Evolutionary conservation across 2,329 filamentous ascomycete genomes (phyloP).

Genomic region (Pseudogymnoascus sp.): DNA sequence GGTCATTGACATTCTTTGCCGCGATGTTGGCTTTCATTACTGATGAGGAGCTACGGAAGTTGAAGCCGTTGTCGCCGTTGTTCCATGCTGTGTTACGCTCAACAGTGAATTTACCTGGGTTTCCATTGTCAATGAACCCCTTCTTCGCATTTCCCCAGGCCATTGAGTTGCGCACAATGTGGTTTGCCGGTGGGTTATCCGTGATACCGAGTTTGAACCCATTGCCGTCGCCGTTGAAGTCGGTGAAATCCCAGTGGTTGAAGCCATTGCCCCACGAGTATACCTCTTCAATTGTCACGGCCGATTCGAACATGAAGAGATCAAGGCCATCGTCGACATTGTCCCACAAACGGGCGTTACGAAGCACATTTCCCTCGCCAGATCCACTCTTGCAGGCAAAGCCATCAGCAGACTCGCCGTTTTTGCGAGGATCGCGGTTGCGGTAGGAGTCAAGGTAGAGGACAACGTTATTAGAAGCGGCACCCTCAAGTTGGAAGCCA

Average conservation of each 20-base stretch:
- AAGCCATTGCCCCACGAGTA: conserved; percentile 41
- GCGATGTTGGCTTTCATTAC: conserved; percentile 36
- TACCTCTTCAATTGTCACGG: conserved; percentile 38
- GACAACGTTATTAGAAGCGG: conserved; percentile 33
- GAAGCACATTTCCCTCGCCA: conserved; percentile 39
- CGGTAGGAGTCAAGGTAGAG: conserved; percentile 38
- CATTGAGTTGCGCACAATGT: conserved; percentile 39
- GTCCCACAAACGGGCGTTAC: conserved; percentile 41
- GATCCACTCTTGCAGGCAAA: conserved; percentile 41
- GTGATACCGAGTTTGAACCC: conserved; percentile 41
- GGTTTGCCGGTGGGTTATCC: conserved; percentile 34
- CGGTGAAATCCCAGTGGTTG: conserved; percentile 37
- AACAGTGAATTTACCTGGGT: conserved; percentile 35
- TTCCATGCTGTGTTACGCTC: conserved; percentile 41
- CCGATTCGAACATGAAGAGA: conserved; percentile 36
- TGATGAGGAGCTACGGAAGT: conserved; percentile 30
- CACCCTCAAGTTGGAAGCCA: conserved; percentile 33
- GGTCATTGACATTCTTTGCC: conserved; percentile 27
- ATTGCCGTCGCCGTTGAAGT: conserved; percentile 41
- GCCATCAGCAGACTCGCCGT: conserved; percentile 44
- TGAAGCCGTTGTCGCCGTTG: conserved; percentile 37
- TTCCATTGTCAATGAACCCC: conserved; percentile 41
- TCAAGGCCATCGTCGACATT: conserved; percentile 45
- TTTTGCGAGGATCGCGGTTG: conserved; percentile 43
- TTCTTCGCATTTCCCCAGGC: conserved; percentile 38